Percentiles rank a stretch among this genome's conserved stretches.
Conservation (phyloP, 192 early-diverging fungal species). For the Backusella tarrabulga region DNA sequence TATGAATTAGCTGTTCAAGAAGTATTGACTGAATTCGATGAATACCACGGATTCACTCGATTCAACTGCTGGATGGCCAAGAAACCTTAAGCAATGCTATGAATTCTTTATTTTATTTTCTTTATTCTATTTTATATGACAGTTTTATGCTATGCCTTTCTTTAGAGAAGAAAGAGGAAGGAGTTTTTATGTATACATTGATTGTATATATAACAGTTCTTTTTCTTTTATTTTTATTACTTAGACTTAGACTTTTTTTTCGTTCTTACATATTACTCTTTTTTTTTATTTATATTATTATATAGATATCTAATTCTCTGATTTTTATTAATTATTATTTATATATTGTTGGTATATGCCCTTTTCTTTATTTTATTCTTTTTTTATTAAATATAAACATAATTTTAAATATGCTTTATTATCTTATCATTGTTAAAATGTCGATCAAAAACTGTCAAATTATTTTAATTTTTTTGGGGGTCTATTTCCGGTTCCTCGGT, state of each 20-base stretch:
- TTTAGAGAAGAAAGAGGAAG: neutral
- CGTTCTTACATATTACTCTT: neutral
- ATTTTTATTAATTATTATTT: neutral
- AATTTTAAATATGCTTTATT: neutral
- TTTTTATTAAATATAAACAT: neutral
- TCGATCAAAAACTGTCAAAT: neutral
- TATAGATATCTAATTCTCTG: neutral
- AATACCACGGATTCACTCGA: slow-evolving; percentile 32
- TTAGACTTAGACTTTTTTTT: neutral
- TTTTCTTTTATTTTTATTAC: neutral
- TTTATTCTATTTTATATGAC: slow-evolving; percentile 6
- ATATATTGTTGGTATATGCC: neutral
- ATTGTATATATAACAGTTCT: neutral
- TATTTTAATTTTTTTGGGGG: neutral
- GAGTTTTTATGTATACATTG: neutral
- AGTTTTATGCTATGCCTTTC: neutral
- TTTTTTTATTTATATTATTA: neutral
- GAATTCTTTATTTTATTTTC: neutral
- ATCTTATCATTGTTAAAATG: neutral
- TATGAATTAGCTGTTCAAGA: slow-evolving; percentile 35
- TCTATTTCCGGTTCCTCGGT: neutral
- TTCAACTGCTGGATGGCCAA: slow-evolving; percentile 30
- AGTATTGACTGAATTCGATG: slow-evolving; percentile 35
- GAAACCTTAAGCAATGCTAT: slow-evolving; percentile 16
- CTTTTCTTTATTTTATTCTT: neutral